Conservation (phyloP, 306 rosid genomes). For the Cucurbita maxima region DNA sequence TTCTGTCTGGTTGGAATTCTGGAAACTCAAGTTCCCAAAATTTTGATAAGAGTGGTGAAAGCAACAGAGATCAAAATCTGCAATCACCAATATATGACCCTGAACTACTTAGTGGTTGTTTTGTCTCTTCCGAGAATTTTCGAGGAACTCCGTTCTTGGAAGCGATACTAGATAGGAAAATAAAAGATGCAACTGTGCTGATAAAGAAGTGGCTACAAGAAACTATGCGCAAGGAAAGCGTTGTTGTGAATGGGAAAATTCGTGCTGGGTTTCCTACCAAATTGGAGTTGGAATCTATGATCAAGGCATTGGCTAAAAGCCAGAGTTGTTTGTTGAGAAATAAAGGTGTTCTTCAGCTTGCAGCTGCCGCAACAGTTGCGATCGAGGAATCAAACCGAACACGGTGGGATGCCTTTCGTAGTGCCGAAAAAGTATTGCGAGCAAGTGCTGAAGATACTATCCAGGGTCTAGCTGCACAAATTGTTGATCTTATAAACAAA, state of each 20-base stretch:
- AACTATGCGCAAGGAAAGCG: conserved; percentile 48
- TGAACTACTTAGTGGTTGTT: conserved; percentile 47
- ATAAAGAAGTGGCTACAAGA: conserved; percentile 94
- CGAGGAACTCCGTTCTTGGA: conserved; percentile 75
- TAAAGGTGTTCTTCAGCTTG: conserved; percentile 84
- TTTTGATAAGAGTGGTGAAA: conserved; percentile 34
- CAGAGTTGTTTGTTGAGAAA: conserved; percentile 58
- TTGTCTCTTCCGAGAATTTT: conserved; percentile 59
- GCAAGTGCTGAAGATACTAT: conserved; percentile 74
- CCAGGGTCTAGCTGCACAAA: conserved; percentile 87
- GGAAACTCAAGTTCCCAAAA: conserved; percentile 36
- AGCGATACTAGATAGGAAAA: conserved; percentile 69
- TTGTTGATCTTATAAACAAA: conserved; percentile 69
- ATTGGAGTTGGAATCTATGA: conserved; percentile 57
- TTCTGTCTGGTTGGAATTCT: conserved; percentile 68
- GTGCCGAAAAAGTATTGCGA: conserved; percentile 56
- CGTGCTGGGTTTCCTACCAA: conserved; percentile 51
- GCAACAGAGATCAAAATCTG: conserved; percentile 32
- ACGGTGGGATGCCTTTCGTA: conserved; percentile 75
- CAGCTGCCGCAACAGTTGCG: conserved; percentile 56
- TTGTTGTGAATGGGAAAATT: conserved; percentile 41
- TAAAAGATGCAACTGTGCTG: conserved; percentile 62
- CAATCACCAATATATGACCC: conserved; percentile 17
- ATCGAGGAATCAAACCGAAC: conserved; percentile 51
- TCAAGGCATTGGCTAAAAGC: conserved; percentile 55